A percentile compares a stretch with the other conserved stretches of the same genome.
Evolutionary conservation across 768 basidiomycete species (phyloP).

Genomic region (Russula abietina): DNA sequence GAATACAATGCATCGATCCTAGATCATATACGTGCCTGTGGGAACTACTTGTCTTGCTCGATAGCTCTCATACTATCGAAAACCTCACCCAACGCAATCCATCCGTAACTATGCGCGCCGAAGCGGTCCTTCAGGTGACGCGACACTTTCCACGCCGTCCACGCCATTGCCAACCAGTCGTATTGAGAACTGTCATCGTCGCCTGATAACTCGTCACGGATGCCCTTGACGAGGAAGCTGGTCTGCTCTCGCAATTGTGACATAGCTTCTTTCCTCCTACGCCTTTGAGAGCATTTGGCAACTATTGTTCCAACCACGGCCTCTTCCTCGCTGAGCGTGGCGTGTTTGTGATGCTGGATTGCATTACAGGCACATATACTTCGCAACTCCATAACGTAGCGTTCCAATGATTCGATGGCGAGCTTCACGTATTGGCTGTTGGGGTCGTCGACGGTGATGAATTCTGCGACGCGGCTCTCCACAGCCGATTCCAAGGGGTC

Average conservation of each 20-base stretch:
- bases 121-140: constrained; percentile 36
- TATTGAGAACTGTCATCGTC: constrained; percentile 39
- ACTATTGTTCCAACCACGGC: constrained; percentile 60
- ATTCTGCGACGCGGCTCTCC: constrained; percentile 25
- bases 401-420: constrained; percentile 27
- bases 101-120: constrained; percentile 57
- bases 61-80: constrained; percentile 48
- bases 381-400: constrained; percentile 44
- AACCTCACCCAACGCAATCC: constrained; percentile 50
- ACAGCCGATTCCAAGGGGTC: constrained; percentile 22
- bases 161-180: constrained; percentile 43
- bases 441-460: constrained; percentile 20
- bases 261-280: constrained; percentile 48
- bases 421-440: constrained; percentile 12
- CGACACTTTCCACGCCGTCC: constrained; percentile 51
- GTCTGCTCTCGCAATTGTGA: constrained; percentile 52
- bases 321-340: constrained; percentile 55
- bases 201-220: constrained; percentile 47
- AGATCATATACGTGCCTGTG: constrained; percentile 2
- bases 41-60: constrained; percentile 33
- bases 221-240: constrained; percentile 42
- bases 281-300: constrained; percentile 54
- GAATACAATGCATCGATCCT: not conserved
- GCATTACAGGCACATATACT: constrained; percentile 44
- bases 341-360: constrained; percentile 34